Base-by-base conservation (phyloP, 208 protist species). In the Angomonas deanei region DNA sequence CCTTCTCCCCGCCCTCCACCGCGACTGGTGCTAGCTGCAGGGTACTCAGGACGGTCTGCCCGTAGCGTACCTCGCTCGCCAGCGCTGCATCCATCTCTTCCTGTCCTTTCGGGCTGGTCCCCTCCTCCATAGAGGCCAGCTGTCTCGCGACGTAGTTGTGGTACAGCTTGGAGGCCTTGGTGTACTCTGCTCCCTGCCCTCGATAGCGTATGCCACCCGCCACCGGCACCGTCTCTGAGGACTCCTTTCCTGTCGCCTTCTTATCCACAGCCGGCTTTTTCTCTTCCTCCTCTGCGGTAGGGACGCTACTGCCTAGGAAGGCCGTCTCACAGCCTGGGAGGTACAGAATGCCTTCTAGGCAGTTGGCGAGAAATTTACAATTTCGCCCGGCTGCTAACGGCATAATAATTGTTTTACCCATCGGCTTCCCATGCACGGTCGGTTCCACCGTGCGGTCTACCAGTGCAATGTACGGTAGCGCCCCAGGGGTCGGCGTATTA, bases 291-390 rank as follows among this genome's bases (percentile, higher is more conserved):
- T 42, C 36, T 42, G 8, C n/a, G n/a, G n/a, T 8, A 42, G 36
- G 36, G 36, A 42, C 36, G 8, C 11, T n/a, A 42, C 11, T 42
- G 36, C 36, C 36, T 52, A 88, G 70, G 24, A 88, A 67, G 6
- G 69, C 70, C 4, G 54, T 65, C 64, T 85, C 82, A 55, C 68
- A 84, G 2, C 82, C 82, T 4, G 82, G 82, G 39, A 85, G 64
- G 55, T 69, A 71, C 34, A 78, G 64, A 1, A 84, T 58, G 0
- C 82, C 74, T 32, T 84, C 68, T 21, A 88, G 52, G 23, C 57
- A 76, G 64, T 80, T 82, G 11, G 52, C 61, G 23, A 88, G 46
- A 30, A 83, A 83, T 31, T 63, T 61, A 26, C 71, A 78, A 42
- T 81, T 63, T 38, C 68, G 63, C 26, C 72, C 78, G 1, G 67